phyloP scores from a whole-genome alignment of 768 basidiomycete genomes.

The Cytidiella melzeri region DNA sequence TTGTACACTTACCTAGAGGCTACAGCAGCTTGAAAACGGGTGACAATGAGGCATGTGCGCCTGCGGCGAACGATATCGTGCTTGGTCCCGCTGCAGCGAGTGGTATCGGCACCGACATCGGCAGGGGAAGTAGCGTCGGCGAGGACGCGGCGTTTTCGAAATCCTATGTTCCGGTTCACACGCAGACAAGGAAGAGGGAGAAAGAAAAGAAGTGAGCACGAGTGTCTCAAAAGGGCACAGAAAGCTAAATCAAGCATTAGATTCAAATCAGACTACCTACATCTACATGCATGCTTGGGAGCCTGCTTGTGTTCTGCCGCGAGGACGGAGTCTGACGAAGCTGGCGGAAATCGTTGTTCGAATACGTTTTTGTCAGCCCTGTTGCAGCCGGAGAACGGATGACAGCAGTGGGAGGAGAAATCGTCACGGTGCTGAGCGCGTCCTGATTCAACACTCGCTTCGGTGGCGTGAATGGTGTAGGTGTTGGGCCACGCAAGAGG shows the following conservation, averaged over 20 bases:
- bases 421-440: constrained; percentile 54
- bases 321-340: constrained; percentile 61
- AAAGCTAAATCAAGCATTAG: constrained; percentile 3
- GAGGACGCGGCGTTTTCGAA: constrained; percentile 27
- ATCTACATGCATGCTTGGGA: constrained; percentile 82
- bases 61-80: constrained; percentile 18
- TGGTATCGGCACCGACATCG: constrained; percentile 16
- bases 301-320: constrained; percentile 77
- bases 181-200: constrained; percentile 2
- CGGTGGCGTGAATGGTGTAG: constrained; percentile 49
- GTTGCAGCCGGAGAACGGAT: constrained; percentile 68
- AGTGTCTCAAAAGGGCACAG: background rate
- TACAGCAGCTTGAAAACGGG: constrained; percentile 22
- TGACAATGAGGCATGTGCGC: constrained; percentile 14
- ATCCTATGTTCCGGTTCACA: constrained; percentile 21
- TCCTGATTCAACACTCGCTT: constrained; percentile 44
- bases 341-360: constrained; percentile 76
- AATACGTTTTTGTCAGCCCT: constrained; percentile 78
- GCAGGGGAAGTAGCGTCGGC: constrained; percentile 22
- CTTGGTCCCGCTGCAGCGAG: constrained; percentile 7
- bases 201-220: background rate
- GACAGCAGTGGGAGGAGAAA: constrained; percentile 66
- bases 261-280: constrained; percentile 33
- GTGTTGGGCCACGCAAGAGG: constrained; percentile 36
- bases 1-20: constrained; percentile 9